Percentiles rank a stretch among this genome's conserved stretches.
phyloP scores from a whole-genome alignment of 352 stramenopile species.

The Globisporangium irregulare region DNA sequence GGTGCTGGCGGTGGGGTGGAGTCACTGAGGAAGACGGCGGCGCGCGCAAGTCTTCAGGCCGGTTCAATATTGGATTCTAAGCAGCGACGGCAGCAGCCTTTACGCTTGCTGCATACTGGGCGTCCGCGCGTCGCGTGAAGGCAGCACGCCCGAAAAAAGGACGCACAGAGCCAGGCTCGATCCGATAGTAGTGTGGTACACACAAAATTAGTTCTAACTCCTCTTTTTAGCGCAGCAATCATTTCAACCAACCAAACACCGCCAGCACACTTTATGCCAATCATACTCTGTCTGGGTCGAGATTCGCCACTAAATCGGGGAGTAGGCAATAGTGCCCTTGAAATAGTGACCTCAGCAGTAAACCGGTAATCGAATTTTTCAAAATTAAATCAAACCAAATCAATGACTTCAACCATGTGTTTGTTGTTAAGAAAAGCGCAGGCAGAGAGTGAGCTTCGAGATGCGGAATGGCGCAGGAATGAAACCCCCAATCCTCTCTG shows the following conservation, averaged over 20 bases:
- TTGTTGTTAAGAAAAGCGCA: not conserved
- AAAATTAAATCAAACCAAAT: no score
- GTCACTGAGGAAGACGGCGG: not conserved
- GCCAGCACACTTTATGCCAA: not conserved
- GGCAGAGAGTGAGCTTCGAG: not conserved
- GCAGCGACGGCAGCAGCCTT: not conserved
- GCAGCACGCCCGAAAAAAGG: not conserved
- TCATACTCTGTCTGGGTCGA: not conserved
- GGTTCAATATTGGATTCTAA: conserved; percentile 8
- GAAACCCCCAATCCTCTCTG: not conserved
- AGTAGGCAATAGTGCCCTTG: not conserved
- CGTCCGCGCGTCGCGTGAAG: conserved; percentile 4
- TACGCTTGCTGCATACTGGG: not conserved
- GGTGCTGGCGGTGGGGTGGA: not conserved
- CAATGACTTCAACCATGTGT: not conserved
- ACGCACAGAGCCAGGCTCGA: not conserved
- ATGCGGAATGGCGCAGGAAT: not conserved
- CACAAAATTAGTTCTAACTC: not conserved
- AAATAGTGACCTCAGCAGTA: not conserved
- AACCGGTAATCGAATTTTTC: no score
- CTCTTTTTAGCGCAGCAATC: not conserved
- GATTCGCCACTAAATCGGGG: not conserved
- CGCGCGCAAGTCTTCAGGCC: not conserved
- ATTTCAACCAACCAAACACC: not conserved
- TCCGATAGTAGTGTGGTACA: not conserved